Conservation (phyloP, 75 land plant genomes). For the Sequoiadendron giganteum region DNA sequence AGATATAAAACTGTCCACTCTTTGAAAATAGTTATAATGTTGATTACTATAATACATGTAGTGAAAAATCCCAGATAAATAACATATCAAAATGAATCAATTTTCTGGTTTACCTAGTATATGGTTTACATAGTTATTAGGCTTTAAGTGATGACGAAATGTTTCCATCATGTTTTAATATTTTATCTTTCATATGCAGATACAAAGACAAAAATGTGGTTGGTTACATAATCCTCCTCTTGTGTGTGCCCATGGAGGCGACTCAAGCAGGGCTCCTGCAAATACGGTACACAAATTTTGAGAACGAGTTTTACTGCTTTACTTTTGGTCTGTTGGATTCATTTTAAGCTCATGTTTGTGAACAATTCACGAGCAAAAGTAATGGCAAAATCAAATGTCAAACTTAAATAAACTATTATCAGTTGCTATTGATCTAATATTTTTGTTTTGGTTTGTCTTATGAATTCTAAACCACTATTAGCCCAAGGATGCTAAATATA, state of each 20-base stretch:
- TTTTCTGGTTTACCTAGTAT: neutral
- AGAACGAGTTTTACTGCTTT: neutral
- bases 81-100: no score
- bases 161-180: neutral
- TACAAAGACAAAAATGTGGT: constrained; percentile 49
- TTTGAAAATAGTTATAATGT: no score
- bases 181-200: constrained; percentile 24
- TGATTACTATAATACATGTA: no score
- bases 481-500: neutral
- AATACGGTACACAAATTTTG: constrained; percentile 61
- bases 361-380: neutral
- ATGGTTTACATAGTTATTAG: neutral
- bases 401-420: neutral
- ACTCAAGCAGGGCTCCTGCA: constrained; percentile 69
- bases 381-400: neutral
- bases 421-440: neutral
- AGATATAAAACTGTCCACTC: neutral
- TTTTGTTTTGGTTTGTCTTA: neutral
- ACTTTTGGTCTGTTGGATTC: neutral
- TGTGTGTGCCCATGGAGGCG: constrained; percentile 98
- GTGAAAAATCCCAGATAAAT: no score
- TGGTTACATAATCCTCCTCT: constrained; percentile 81
- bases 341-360: neutral
- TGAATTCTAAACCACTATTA: neutral
- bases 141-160: neutral